Base-by-base conservation (phyloP, 2,329 filamentous ascomycete genomes). In the Colletotrichum musicola region DNA sequence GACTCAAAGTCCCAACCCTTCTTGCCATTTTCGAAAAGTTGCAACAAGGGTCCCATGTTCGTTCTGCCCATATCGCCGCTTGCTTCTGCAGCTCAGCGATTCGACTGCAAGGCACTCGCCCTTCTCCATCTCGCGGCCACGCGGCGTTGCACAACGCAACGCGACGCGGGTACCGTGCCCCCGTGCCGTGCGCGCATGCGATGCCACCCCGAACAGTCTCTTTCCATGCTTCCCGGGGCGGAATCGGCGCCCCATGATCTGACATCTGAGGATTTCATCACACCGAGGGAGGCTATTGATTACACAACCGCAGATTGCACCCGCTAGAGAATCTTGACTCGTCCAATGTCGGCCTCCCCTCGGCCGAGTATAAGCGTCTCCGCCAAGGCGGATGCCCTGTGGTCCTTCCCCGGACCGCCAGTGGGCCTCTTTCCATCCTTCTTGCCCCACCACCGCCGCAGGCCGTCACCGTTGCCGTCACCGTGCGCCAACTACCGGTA, bases 341-440 rank as follows among this genome's bases (percentile, higher is more conserved):
- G 7, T 35, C 30, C 30, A 10, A 10, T 22, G 44, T 10, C 18
- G 44, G 44, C 44, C 44, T 10, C 30, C 10, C 16, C 12, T 25
- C 12, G 49, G 49, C 60, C 60, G 51, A 20, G 42, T 47, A 25
- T 63, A 49, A 56, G 60, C 60, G 51, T 53, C 35, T 12, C 18
- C 13, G 50, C 60, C 60, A 27, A 62, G 59, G 35, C 60, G 59
- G 59, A 62, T 35, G 49, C 16, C 13, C n/a, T n/a, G 3, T 40
- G 38, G 60, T 25, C 16, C 50, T 42, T 63, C 51, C 60, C 60
- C 60, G 60, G 60, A n/a, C 60, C 50, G 60, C 60, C 22, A 49
- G n/a, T 63, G 51, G 60, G 27, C 27, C 40, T 10, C 27, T 55
- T 55, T 42, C 40, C 25, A 38, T 49, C 59, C 38, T 25, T 25